phyloP scores from a whole-genome alignment of 2,329 filamentous ascomycete genomes.

The Domatiomyces globalis region DNA sequence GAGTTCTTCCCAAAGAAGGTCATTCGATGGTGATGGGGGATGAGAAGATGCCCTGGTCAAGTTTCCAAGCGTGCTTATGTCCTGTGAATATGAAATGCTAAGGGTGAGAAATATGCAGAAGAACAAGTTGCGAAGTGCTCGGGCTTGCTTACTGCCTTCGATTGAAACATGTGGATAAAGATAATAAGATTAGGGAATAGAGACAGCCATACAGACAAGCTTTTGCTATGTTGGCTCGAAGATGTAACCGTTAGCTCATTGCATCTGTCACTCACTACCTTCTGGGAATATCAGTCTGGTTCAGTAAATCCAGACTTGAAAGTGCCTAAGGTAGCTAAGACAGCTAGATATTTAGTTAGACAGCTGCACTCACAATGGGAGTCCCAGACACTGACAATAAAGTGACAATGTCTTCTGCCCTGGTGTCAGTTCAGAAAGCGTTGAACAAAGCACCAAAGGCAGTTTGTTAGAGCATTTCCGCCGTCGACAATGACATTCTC shows the following conservation, averaged over 20 bases:
- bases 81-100: not conserved
- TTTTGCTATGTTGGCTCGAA: too few relatives aligned
- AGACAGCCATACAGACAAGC: not conserved
- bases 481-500: not conserved
- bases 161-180: not conserved
- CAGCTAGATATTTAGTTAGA: not conserved
- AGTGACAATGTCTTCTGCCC: not conserved
- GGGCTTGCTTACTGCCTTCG: conserved; percentile 16
- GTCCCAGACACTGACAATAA: too few relatives aligned
- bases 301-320: not conserved
- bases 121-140: conserved; percentile 25
- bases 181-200: not conserved
- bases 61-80: not conserved
- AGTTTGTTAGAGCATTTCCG: not conserved
- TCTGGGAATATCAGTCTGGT: not conserved
- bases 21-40: conserved; percentile 47
- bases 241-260: not conserved
- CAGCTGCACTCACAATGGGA: not conserved
- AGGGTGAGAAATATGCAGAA: not conserved
- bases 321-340: not conserved
- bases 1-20: conserved; percentile 58
- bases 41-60: not conserved
- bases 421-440: not conserved
- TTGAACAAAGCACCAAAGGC: not conserved
- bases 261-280: not conserved